A percentile compares a stretch with the other conserved stretches of the same genome.
Conservation (phyloP, 2,329 filamentous ascomycete genomes). For the Colletotrichum limetticola region DNA sequence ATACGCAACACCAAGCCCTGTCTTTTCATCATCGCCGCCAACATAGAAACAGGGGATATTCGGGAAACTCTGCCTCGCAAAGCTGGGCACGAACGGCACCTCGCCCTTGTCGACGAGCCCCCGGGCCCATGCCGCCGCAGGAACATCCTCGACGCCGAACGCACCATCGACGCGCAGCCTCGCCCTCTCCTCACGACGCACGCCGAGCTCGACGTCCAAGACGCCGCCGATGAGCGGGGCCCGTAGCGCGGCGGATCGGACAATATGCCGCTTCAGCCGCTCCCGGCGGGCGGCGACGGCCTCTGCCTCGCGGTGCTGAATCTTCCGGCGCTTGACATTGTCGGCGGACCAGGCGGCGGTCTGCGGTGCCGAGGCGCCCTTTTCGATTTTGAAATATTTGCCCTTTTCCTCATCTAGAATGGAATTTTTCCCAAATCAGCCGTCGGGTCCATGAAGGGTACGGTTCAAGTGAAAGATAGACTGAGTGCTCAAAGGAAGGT, state of each 20-base stretch:
- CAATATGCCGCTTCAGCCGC: conserved; percentile 50
- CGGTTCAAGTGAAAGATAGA: background rate
- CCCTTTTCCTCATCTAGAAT: conserved; percentile 63
- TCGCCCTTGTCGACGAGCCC: conserved; percentile 53
- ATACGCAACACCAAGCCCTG: conserved; percentile 55
- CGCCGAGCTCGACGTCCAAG: conserved; percentile 48
- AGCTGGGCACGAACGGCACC: conserved; percentile 47
- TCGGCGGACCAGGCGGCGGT: conserved; percentile 66
- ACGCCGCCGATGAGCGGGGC: conserved; percentile 46
- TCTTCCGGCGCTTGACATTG: conserved; percentile 66
- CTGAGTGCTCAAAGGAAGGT: background rate
- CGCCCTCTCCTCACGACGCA: conserved; percentile 35
- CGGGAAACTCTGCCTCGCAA: conserved; percentile 40
- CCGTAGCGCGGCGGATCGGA: conserved; percentile 44
- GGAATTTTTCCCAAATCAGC: background rate
- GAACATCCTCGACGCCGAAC: conserved; percentile 41
- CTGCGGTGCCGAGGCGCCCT: conserved; percentile 61
- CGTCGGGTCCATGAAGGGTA: background rate
- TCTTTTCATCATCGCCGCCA: conserved; percentile 49
- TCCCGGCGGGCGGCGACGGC: conserved; percentile 41
- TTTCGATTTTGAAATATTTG: conserved; percentile 77
- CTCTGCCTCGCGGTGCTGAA: conserved; percentile 52
- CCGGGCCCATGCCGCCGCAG: conserved; percentile 49
- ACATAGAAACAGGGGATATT: conserved; percentile 56
- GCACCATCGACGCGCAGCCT: background rate